Base-by-base conservation (phyloP, 306 rosid genomes). In the Citrullus colocynthis region DNA sequence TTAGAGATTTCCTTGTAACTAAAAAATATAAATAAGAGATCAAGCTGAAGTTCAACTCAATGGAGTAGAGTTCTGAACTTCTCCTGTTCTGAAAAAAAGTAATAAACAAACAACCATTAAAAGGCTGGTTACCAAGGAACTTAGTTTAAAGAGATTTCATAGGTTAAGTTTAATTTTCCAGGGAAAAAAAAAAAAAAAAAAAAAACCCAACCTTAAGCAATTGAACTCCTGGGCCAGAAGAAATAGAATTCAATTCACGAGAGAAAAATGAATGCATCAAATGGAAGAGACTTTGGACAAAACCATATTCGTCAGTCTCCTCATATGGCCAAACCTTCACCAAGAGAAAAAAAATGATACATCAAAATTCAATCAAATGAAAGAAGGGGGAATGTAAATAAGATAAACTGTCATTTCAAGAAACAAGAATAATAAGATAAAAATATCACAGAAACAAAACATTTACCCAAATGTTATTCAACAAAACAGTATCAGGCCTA, bases 291-390 rank as follows among this genome's bases (percentile, higher is more conserved):
- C 93, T 96, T 89, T 92, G 98, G 83, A 95, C 95, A 90, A 92
- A 95, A 71, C 97, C 98, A 81, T 84, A 88, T 80, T 86, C 89
- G 41, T 88, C 86, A 41, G 85, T 87, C 83, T 92, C 91, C 84
- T 95, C 98, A 70, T 92, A 95, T 9, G 98, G 93, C 98, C 98
- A 95, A 82, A 95, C 95, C 98, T 95, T 76, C 57, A 55, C 21
- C n/a, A 4, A 1, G 20, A 57, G 9, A 57, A n/a, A 34, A 17
- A 15, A 28, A 30, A 24, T 0, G 79, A 81, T 57, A 32, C 63
- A 21, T 17, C 64, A 83, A 79, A 67, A 71, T 75, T 71, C 63
- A 65, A 81, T 48, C 45, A 17, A 78, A 64, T 4, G 48, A 52
- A 37, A 64, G n/a, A 44, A 34, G 11, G 44, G 28, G 20, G 6